phyloP scores from a whole-genome alignment of 1,139 yeast genomes.

The Scheffersomyces titani region DNA sequence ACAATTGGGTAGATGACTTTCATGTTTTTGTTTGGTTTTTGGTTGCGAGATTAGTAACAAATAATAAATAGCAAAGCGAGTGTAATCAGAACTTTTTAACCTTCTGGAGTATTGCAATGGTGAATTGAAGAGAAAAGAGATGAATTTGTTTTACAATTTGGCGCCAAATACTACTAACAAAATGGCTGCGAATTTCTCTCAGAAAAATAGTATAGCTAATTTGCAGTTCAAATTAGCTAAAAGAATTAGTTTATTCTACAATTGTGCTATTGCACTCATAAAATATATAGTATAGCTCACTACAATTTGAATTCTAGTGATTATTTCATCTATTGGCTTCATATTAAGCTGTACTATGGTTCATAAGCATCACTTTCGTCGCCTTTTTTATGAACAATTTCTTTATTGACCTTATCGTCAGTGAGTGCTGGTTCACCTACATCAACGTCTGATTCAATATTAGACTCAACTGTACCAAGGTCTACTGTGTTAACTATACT shows the following conservation, averaged over 20 bases:
- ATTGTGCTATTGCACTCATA: neutral
- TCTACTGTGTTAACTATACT: neutral
- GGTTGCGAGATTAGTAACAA: neutral
- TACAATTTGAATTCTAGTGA: neutral
- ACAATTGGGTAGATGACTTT: neutral
- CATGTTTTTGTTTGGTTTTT: neutral
- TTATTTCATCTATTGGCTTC: neutral
- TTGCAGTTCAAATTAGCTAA: too few relatives aligned
- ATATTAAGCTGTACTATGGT: neutral
- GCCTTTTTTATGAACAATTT: neutral
- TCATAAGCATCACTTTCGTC: neutral
- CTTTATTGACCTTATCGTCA: neutral
- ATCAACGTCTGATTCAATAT: neutral
- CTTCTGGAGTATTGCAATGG: neutral
- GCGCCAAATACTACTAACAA: neutral
- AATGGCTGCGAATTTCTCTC: neutral
- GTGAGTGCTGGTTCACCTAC: neutral
- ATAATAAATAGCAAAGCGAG: neutral
- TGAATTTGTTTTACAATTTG: neutral
- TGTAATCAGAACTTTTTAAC: neutral
- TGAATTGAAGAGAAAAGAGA: neutral
- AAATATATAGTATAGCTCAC: neutral
- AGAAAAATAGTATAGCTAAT: neutral
- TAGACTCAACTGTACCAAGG: neutral
- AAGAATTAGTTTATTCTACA: too few relatives aligned